Percentiles rank a stretch among this genome's conserved stretches.
These are phyloP conservation scores for Kwoniella heveanensis DNA, from an alignment of 768 basidiomycete species.

Conservation along the genomic window DNA sequence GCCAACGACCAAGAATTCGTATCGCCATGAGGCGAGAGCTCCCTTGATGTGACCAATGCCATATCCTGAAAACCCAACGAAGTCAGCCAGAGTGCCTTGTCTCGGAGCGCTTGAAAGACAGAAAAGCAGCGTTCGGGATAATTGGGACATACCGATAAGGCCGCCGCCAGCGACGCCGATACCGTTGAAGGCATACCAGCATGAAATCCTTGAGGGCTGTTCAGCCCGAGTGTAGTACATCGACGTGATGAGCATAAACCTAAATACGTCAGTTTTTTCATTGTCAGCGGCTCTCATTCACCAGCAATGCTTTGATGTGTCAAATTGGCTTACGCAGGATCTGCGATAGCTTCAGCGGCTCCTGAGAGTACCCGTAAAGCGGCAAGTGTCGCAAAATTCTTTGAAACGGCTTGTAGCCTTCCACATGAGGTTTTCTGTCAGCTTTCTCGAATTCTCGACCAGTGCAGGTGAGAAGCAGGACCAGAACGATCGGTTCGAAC, in stretches of 20 bases:
- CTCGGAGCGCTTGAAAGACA: background rate
- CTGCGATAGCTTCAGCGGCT: conserved; percentile 58
- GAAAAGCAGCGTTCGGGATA: too few species aligned
- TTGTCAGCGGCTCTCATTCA: too few species aligned
- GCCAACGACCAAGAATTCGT: conserved; percentile 54
- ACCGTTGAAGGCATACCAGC: conserved; percentile 59
- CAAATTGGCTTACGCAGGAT: conserved; percentile 52
- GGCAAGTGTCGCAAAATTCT: conserved; percentile 57
- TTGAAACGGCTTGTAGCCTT: conserved; percentile 56
- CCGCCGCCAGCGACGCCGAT: conserved; percentile 59
- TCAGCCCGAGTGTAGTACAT: conserved; percentile 59
- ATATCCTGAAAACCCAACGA: conserved; percentile 39
- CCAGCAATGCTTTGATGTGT: too few species aligned
- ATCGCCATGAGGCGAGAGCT: conserved; percentile 53
- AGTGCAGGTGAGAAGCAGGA: too few species aligned
- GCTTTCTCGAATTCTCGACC: background rate
- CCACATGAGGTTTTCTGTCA: background rate
- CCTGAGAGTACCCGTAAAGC: conserved; percentile 58
- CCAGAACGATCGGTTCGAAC: too few species aligned
- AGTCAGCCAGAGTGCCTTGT: background rate
- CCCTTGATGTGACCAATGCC: conserved; percentile 57
- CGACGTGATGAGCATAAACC: conserved; percentile 57
- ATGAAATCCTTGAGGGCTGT: conserved; percentile 57
- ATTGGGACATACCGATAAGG: conserved; percentile 48
- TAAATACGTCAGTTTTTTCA: conserved; percentile 15